Percentiles rank a stretch among this genome's conserved stretches.
Evolutionary conservation across 139 green algal species (phyloP).

Genomic region (Volvox reticuliferus): DNA sequence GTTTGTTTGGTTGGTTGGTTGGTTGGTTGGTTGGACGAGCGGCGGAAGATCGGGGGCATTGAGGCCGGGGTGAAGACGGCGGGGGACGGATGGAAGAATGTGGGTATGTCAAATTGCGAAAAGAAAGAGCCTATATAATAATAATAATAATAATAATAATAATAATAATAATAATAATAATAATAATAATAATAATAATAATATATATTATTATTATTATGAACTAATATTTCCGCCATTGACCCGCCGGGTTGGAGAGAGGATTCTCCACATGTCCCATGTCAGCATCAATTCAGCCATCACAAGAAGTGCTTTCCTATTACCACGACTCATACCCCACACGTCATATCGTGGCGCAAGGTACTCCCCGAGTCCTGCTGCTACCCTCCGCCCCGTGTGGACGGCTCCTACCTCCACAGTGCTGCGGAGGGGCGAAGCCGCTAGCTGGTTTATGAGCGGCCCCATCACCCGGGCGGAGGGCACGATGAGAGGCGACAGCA

Average conservation of each 20-base stretch:
- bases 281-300: too few species aligned
- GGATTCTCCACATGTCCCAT: too few species aligned
- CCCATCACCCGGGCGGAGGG: constrained; percentile 78
- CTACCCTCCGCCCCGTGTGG: neutral
- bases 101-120: too few species aligned
- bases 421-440: constrained; percentile 73
- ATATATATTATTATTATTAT: too few species aligned
- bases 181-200: too few species aligned
- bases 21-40: constrained; percentile 12
- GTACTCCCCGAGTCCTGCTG: neutral
- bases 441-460: constrained; percentile 83
- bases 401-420: constrained; percentile 61
- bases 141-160: too few species aligned
- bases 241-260: too few species aligned
- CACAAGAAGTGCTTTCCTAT: too few species aligned
- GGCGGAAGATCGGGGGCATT: neutral
- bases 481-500: constrained; percentile 86
- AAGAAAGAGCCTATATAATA: too few species aligned
- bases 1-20: too few species aligned
- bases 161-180: too few species aligned
- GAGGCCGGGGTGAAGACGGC: neutral
- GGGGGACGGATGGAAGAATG: neutral
- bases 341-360: neutral
- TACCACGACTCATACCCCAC: neutral
- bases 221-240: too few species aligned